A percentile compares a stretch with the other conserved stretches of the same genome.
Evolutionary conservation across 768 basidiomycete genomes (phyloP).

Genomic region (Nevesoporus exiguus): DNA sequence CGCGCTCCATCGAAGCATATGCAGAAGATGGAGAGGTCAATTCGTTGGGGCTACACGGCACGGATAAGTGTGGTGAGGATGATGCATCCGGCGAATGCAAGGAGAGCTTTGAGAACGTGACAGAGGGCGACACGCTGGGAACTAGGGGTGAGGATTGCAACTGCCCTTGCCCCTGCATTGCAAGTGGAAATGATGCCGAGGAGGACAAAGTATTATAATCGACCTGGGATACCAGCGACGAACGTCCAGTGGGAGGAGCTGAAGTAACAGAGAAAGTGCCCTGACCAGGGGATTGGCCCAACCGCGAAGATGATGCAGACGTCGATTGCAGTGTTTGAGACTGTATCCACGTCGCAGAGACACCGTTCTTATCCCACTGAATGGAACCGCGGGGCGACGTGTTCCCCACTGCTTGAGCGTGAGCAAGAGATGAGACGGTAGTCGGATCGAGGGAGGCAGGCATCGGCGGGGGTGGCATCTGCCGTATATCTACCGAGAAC

Average conservation of each 20-base stretch:
- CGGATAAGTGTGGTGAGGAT: constrained; percentile 9
- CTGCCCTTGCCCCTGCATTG: neutral
- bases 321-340: constrained; percentile 6
- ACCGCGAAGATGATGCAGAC: neutral
- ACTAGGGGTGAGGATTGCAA: neutral
- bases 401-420: constrained; percentile 6
- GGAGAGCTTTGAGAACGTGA: constrained; percentile 52
- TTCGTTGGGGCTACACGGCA: constrained; percentile 10
- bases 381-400: constrained; percentile 18
- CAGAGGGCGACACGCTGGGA: constrained; percentile 40
- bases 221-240: neutral
- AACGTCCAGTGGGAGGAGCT: neutral
- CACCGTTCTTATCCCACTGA: constrained; percentile 15
- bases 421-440: constrained; percentile 32
- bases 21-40: neutral
- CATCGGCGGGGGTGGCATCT: constrained; percentile 53
- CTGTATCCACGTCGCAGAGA: constrained; percentile 12
- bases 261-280: neutral
- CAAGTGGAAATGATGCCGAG: neutral
- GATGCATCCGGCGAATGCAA: constrained; percentile 36
- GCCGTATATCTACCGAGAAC: constrained; percentile 32
- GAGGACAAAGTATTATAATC: neutral
- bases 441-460: constrained; percentile 44
- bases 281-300: constrained; percentile 9
- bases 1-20: neutral